Evolutionary conservation across 208 protist genomes (phyloP).

Genomic region (Crithidia fasciculata): DNA sequence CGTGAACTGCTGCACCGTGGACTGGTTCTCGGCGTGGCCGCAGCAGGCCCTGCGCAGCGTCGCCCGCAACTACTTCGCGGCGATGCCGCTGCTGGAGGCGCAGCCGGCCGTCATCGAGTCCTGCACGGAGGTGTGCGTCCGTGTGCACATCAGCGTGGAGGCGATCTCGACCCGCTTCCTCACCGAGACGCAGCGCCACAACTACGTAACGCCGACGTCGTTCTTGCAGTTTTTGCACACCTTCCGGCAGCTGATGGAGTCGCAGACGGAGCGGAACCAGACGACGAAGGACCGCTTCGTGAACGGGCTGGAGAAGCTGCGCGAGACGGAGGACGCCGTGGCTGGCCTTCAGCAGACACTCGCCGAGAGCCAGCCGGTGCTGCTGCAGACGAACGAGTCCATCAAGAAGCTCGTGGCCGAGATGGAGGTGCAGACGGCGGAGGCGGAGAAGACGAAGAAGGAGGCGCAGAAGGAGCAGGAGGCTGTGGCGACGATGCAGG

Average conservation of each 20-base stretch:
- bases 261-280: conserved; percentile 84
- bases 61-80: conserved; percentile 86
- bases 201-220: conserved; percentile 99
- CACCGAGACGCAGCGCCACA: conserved; percentile 93
- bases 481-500: conserved; percentile 92
- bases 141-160: conserved; percentile 95
- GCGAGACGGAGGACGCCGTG: conserved; percentile 94
- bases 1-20: conserved; percentile 99
- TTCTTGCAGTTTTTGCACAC: conserved; percentile 97
- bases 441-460: conserved; percentile 92
- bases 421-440: conserved; percentile 93
- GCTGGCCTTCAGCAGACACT: conserved; percentile 94
- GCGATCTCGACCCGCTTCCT: conserved; percentile 89
- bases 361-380: conserved; percentile 94
- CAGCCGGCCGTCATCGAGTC: conserved; percentile 50
- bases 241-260: conserved; percentile 88
- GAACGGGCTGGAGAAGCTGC: conserved; percentile 96
- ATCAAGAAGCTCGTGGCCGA: conserved; percentile 95
- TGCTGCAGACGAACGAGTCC: conserved; percentile 93
- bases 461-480: conserved; percentile 93
- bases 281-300: conserved; percentile 85
- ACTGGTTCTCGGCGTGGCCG: conserved; percentile 99
- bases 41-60: conserved; percentile 95
- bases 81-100: conserved; percentile 44
- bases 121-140: conserved; percentile 93